Evolutionary conservation across 345 rosid genomes (phyloP).

Genomic region (Noccaea bulbosa): DNA sequence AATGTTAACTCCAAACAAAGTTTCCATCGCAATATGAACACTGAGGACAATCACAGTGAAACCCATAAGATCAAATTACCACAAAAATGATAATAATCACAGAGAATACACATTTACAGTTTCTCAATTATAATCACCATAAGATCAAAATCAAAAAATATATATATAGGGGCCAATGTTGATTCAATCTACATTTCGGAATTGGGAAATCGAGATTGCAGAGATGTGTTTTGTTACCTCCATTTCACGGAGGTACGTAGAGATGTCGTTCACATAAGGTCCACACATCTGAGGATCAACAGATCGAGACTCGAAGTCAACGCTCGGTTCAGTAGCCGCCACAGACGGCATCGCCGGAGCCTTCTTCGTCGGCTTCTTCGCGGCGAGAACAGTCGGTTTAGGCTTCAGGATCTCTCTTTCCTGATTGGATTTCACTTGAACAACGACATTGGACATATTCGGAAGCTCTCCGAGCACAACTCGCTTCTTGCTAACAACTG

Average conservation of each 20-base stretch:
- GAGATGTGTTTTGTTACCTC: slow-evolving; percentile 28
- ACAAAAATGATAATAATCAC: too few species aligned
- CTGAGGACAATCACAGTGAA: background rate
- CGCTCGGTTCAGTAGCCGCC: background rate
- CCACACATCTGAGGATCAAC: slow-evolving; percentile 43
- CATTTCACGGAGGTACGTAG: slow-evolving; percentile 34
- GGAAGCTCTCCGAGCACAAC: slow-evolving; percentile 40
- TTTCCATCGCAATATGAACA: background rate
- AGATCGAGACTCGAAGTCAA: slow-evolving; percentile 18
- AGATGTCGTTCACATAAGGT: slow-evolving; percentile 32
- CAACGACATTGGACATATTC: slow-evolving; percentile 35
- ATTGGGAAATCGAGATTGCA: background rate
- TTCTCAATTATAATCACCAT: background rate
- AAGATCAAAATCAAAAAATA: background rate
- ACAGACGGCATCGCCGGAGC: background rate
- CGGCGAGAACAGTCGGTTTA: background rate
- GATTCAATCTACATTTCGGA: too few species aligned
- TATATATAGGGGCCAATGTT: background rate
- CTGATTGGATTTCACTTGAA: slow-evolving; percentile 13
- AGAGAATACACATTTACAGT: background rate
- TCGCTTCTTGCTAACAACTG: slow-evolving; percentile 29
- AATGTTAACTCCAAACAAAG: background rate
- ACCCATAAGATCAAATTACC: too few species aligned
- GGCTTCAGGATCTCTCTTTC: slow-evolving; percentile 17
- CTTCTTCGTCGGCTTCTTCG: slow-evolving; percentile 32